Evolutionary conservation across 495 filamentous ascomycete species (phyloP).

Genomic region (Acidiella bohemica): DNA sequence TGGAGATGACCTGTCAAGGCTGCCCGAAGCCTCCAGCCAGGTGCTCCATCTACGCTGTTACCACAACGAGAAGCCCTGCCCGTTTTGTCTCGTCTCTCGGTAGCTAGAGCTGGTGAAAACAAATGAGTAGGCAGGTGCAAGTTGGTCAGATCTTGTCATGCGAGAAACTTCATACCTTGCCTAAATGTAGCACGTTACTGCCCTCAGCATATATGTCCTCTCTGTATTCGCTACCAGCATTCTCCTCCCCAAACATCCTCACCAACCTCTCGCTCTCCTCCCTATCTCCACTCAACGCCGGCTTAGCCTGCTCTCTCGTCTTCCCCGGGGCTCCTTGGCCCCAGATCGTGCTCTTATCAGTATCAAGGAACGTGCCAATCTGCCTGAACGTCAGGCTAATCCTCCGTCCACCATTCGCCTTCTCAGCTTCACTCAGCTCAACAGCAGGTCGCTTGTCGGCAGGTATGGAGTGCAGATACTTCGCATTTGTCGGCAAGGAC

Average conservation of each 20-base stretch:
- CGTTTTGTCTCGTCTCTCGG: no score
- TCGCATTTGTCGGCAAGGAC: conserved; percentile 65
- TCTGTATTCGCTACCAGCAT: conserved; percentile 67
- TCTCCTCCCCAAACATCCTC: conserved; percentile 72
- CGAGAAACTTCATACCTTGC: no score
- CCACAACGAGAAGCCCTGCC: no score
- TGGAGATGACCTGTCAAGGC: no score
- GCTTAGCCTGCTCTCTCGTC: conserved; percentile 38
- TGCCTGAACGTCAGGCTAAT: conserved; percentile 88
- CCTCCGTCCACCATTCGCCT: conserved; percentile 56
- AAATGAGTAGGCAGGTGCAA: no score
- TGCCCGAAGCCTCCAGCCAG: no score
- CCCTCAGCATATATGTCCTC: conserved; percentile 60
- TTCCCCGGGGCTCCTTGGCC: conserved; percentile 78
- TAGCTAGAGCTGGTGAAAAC: no score
- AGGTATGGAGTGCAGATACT: conserved; percentile 82
- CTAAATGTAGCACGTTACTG: conserved; percentile 83
- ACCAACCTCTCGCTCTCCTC: conserved; percentile 56
- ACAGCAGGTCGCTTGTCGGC: conserved; percentile 60
- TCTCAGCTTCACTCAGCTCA: conserved; percentile 56
- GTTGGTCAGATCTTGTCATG: no score
- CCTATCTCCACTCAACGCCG: conserved; percentile 55
- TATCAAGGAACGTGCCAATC: conserved; percentile 72
- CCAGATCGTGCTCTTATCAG: conserved; percentile 57
- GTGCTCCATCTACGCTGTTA: no score